These are phyloP conservation scores for Corylus avellana DNA, from an alignment of 306 rosid genomes.

Conservation along the genomic window DNA sequence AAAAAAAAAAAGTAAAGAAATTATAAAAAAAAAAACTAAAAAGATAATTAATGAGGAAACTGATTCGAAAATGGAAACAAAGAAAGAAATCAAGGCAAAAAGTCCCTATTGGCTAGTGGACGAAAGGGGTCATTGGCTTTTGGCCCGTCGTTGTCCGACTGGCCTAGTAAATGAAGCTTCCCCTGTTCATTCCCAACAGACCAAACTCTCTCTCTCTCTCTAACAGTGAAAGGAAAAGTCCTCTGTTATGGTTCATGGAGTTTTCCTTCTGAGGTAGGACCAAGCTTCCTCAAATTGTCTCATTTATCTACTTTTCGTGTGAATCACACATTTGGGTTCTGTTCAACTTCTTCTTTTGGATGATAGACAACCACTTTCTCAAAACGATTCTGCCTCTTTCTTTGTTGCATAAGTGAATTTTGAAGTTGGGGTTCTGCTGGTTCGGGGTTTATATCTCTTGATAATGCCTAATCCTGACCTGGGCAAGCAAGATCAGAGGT, in stretches of 20 bases:
- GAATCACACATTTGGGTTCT: slow-evolving; percentile 24
- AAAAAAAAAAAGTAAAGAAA: background rate
- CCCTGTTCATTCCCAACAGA: slow-evolving; percentile 32
- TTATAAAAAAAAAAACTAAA: background rate
- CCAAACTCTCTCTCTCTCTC: slow-evolving; percentile 17
- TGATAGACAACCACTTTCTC: slow-evolving; percentile 5
- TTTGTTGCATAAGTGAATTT: slow-evolving; percentile 31
- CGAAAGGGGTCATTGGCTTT: background rate
- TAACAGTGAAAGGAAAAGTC: slow-evolving; percentile 27
- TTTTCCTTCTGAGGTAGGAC: slow-evolving; percentile 21
- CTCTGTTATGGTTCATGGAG: slow-evolving; percentile 42
- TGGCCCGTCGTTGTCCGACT: slow-evolving; percentile 1
- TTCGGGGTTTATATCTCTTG: slow-evolving; percentile 16
- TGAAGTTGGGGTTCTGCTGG: slow-evolving; percentile 21
- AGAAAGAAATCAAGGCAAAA: background rate
- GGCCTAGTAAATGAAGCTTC: slow-evolving; percentile 27
- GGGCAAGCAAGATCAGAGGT: slow-evolving; percentile 75
- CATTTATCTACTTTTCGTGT: slow-evolving; percentile 2
- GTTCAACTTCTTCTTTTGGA: slow-evolving; percentile 17
- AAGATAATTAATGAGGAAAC: too few relatives aligned
- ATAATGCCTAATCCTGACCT: slow-evolving; percentile 51
- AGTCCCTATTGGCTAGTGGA: background rate
- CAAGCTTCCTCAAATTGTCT: background rate
- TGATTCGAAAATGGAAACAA: background rate
- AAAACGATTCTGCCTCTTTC: background rate